A percentile compares a stretch with the other conserved stretches of the same genome.
Conservation (phyloP, 352 stramenopile genomes). For the Pythium periplocum region DNA sequence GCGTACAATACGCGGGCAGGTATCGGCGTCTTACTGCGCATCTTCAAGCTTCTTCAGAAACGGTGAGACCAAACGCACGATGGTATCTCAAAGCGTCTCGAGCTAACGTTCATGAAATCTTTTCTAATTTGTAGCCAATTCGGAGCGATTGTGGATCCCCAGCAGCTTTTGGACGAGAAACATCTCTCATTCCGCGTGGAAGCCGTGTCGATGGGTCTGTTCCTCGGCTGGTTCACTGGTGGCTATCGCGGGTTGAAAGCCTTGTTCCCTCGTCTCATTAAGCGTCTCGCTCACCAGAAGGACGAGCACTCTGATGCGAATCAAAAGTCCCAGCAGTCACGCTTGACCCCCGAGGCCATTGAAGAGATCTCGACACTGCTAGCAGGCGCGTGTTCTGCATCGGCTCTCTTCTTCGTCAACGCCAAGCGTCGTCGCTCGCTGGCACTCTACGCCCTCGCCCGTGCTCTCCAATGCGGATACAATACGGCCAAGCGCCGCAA, state of each 20-base stretch:
- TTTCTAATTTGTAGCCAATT: constrained; percentile 29
- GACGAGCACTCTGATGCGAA: constrained; percentile 6
- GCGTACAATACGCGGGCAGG: constrained; percentile 85
- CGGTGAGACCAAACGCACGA: constrained; percentile 15
- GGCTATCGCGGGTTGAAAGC: constrained; percentile 61
- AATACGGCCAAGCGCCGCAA: constrained; percentile 76
- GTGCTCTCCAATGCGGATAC: constrained; percentile 79
- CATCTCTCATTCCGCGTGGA: constrained; percentile 78
- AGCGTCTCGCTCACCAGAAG: constrained; percentile 12
- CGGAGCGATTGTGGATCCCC: constrained; percentile 40
- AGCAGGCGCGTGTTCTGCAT: constrained; percentile 54
- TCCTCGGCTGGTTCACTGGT: constrained; percentile 81
- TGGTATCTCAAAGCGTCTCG: neutral
- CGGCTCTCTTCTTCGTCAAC: constrained; percentile 63
- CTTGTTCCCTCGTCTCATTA: constrained; percentile 43
- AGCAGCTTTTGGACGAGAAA: constrained; percentile 67
- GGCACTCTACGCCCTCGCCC: constrained; percentile 77
- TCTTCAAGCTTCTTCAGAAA: constrained; percentile 61
- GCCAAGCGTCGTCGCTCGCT: constrained; percentile 64
- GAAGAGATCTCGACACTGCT: constrained; percentile 47
- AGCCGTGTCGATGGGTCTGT: constrained; percentile 80
- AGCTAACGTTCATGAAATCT: too few species aligned
- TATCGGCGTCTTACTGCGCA: constrained; percentile 63
- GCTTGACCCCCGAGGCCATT: constrained; percentile 7
- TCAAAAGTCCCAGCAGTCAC: neutral